Conservation (phyloP, 78 protist species). For the Salpingoeca rosetta region DNA sequence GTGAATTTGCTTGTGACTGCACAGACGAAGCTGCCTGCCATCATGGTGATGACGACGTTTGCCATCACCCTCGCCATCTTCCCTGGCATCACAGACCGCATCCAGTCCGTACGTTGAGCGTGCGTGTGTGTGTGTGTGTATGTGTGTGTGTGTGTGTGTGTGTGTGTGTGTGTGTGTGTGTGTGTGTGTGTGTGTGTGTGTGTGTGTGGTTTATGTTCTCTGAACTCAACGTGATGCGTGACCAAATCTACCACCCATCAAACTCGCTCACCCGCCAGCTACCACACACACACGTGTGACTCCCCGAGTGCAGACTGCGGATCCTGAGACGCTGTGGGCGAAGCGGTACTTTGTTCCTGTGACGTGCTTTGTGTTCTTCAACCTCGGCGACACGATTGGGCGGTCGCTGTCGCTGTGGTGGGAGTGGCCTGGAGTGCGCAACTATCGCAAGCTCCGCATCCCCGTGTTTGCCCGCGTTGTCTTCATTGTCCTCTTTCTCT, state of each 20-base stretch:
- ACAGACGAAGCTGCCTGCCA: neutral
- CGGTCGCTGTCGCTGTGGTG: neutral
- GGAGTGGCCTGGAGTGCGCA: neutral
- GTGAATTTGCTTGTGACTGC: too few species aligned
- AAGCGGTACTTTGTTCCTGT: conserved; percentile 16
- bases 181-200: neutral
- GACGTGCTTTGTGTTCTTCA: conserved; percentile 13
- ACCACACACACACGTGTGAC: too few species aligned
- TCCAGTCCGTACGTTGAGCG: conserved; percentile 1
- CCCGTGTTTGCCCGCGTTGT: conserved; percentile 9
- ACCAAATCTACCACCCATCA: too few species aligned
- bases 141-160: conserved; percentile 17
- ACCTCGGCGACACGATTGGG: conserved; percentile 36
- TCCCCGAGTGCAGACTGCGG: too few species aligned
- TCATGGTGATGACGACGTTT: conserved; percentile 19
- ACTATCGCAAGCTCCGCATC: neutral
- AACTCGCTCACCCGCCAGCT: too few species aligned
- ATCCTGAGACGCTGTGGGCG: too few species aligned
- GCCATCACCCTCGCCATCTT: conserved; percentile 36
- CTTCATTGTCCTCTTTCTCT: conserved; percentile 29
- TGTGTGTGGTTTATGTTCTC: neutral
- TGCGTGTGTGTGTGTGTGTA: neutral
- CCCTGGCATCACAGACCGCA: conserved; percentile 15
- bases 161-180: neutral
- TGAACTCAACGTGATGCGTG: too few species aligned